Base-by-base conservation (phyloP, 164 flowering plant species). In the Liriodendron chinense region DNA sequence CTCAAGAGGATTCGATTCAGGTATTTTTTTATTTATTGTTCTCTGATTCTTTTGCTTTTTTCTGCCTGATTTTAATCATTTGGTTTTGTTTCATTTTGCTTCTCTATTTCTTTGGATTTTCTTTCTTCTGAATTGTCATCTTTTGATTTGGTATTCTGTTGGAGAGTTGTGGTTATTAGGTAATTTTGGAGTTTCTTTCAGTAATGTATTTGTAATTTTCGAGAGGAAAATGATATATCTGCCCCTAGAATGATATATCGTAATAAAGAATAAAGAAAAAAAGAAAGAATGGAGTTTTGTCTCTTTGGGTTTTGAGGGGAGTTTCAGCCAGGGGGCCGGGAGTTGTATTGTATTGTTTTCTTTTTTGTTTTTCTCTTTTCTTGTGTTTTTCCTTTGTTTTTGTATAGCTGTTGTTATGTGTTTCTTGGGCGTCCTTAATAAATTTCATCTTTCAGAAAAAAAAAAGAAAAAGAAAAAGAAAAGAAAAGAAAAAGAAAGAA, bases 1-100 rank as follows among this genome's bases (percentile, higher is more conserved):
- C 90, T 95, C 69, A 95, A 92, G 84, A 80, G 96, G 72, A 94
- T 95, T 76, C 93, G 97, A 4, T 95, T 95, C 89, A 94, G 98
- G 99, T 95, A 86, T 16, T 68, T 20, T 34, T 24, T 9, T 66
- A 20, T 74, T 56, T 13, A 14, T 28, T 28, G 47, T 18, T 16
- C 13, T 67, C 13, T 67, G 47, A 28, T 56, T 57, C 24, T 56
- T 23, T 34, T 21, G 9, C 28, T 20, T 59, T 69, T 20, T 56
- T 59, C 14, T 7, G 16, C 18, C 24, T 25, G 48, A 25, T 59
- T 14, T 57, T 47, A 13, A 23, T 34, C 12, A 12, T 24, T 14
- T 24, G 3, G 13, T 56, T 53, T 71, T 4, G 3, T 56, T 56
- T 56, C 61, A 56, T 56, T 56, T 56, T 56, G 43, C 43, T 5